These are phyloP conservation scores for Rubia balearica DNA, from an alignment of 305 asterid genomes.

Conservation along the genomic window DNA sequence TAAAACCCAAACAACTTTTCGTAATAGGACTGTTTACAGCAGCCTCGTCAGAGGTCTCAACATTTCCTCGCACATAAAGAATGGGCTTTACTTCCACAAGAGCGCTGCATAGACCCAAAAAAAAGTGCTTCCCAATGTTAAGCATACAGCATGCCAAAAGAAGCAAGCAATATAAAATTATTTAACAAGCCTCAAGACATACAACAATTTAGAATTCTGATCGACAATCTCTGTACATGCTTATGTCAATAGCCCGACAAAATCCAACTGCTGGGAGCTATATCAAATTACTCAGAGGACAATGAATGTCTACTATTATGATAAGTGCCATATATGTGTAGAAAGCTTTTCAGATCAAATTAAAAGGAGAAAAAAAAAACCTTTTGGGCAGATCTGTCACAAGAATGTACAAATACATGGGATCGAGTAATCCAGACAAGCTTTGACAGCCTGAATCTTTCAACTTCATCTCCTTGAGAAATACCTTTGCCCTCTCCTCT, in stretches of 20 bases:
- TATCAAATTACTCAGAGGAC: neutral
- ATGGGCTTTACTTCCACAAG: constrained; percentile 82
- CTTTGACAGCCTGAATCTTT: constrained; percentile 34
- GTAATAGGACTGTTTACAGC: constrained; percentile 27
- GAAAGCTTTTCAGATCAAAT: neutral
- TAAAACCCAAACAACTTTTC: constrained; percentile 51
- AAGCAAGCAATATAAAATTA: neutral
- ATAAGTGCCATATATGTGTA: neutral
- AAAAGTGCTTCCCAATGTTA: constrained; percentile 2
- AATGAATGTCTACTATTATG: neutral
- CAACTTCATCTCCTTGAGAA: constrained; percentile 49
- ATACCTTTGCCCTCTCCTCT: constrained; percentile 43
- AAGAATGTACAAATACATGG: constrained; percentile 57
- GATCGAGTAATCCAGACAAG: constrained; percentile 32
- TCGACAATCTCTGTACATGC: neutral
- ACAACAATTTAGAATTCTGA: neutral
- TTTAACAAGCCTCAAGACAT: neutral
- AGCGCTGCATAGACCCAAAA: constrained; percentile 47
- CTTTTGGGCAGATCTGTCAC: constrained; percentile 96
- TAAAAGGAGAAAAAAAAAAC: constrained; percentile 21
- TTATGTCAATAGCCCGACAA: neutral
- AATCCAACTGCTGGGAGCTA: neutral
- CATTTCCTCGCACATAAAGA: constrained; percentile 46
- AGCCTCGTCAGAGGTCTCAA: constrained; percentile 26
- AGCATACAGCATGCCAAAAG: neutral